Conservation (phyloP, 257 asterid species). For the Penstemon eatonii region DNA sequence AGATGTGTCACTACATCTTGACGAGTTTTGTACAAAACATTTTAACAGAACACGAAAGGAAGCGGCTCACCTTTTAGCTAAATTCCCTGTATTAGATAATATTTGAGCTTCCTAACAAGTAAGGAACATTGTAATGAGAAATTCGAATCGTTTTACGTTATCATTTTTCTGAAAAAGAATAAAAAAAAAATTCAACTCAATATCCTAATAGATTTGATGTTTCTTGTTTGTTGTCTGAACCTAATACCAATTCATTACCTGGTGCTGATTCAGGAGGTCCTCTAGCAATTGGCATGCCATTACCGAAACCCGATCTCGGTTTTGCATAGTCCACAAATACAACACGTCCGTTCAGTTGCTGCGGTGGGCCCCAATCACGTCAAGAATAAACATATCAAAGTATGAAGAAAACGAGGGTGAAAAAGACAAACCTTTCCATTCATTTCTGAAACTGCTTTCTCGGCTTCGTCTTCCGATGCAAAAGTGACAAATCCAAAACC, state of each 20-base stretch:
- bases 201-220: not conserved
- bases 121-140: too few species aligned
- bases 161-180: too few species aligned
- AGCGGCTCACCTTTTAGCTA: too few species aligned
- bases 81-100: too few species aligned
- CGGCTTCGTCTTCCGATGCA: constrained; percentile 88
- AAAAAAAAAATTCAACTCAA: not conserved
- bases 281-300: constrained; percentile 67
- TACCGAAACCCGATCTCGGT: constrained; percentile 42
- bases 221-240: not conserved
- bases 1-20: too few species aligned
- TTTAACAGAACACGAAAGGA: too few species aligned
- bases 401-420: not conserved
- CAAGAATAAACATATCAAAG: not conserved
- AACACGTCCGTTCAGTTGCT: constrained; percentile 79
- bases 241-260: too few species aligned
- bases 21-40: too few species aligned
- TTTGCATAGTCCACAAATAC: constrained; percentile 81
- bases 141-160: too few species aligned
- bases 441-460: constrained; percentile 71
- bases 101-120: too few species aligned
- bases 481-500: constrained; percentile 88
- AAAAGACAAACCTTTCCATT: constrained; percentile 61
- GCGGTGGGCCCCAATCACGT: constrained; percentile 24
- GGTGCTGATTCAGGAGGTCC: constrained; percentile 70